Base-by-base conservation (phyloP, 164 flowering plant genomes). In the Liquidambar formosana region DNA sequence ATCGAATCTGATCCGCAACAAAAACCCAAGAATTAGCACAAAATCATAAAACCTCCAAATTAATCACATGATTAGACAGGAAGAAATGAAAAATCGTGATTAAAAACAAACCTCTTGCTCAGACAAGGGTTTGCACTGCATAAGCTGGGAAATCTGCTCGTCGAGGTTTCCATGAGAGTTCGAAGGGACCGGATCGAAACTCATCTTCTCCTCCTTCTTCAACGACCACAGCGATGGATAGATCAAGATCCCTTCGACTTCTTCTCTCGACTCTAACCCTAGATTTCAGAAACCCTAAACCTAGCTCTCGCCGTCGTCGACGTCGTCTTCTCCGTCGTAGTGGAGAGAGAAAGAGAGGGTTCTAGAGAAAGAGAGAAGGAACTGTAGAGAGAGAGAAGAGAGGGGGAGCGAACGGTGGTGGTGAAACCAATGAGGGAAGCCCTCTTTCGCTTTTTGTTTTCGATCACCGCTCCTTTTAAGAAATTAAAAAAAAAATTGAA, bases 101-200 rank as follows among this genome's bases (percentile, higher is more conserved):
- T 16, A 8, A 41, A 27, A 44, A 22, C 28, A 46, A 62, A 93
- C 97, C 94, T 93, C 96, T 78, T 80, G 91, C 67, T 91, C 97
- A 22, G 92, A 87, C 71, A 91, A 82, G 69, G 97, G 98, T 74
- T 88, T 91, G 90, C 98, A 93, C 90, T 93, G 98, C 98, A 89
- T 88, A 57, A 93, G 96, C 89, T 89, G 97, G 8, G 79, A 57
- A 77, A 93, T 93, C 88, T 93, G 84, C 78, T 88, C 91, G 67
- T 93, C 98, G 49, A 91, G 83, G 70, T 82, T 76, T 23, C 91
- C 94, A 79, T 87, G 85, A 15, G 88, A 77, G 83, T 77, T 84
- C 21, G 90, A 76, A 72, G 83, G 59, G 46, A 77, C 81, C 74
- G 81, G 82, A 80, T 89, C 95, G 83, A 84, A 74, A 71, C 76